Evolutionary conservation across 768 basidiomycete genomes (phyloP).

Genomic region (Cystobasidium onofrii): DNA sequence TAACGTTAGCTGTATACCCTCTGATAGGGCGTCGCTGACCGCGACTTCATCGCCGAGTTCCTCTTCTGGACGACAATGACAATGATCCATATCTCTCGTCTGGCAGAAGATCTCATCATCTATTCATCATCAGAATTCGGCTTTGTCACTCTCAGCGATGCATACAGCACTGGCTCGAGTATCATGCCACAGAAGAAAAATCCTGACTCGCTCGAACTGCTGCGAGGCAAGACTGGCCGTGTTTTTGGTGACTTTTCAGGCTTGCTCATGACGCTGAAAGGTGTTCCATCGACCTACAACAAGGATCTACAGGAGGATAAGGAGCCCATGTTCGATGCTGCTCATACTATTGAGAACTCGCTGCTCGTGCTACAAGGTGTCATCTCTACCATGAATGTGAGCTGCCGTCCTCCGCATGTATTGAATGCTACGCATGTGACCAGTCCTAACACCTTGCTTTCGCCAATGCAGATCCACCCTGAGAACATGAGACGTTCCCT

Average conservation of each 20-base stretch:
- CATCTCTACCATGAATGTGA: conserved; percentile 74
- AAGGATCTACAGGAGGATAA: conserved; percentile 99
- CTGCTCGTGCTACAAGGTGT: conserved; percentile 92
- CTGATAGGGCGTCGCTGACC: conserved; percentile 83
- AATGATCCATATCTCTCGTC: conserved; percentile 85
- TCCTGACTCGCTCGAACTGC: conserved; percentile 86
- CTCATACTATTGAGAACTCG: conserved; percentile 78
- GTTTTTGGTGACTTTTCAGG: conserved; percentile 96
- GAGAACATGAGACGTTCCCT: conserved; percentile 82
- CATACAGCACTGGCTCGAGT: conserved; percentile 97
- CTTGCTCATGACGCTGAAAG: conserved; percentile 94
- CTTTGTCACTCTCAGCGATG: conserved; percentile 90
- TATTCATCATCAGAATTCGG: conserved; percentile 97
- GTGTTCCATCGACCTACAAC: conserved; percentile 96
- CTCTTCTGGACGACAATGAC: conserved; percentile 89
- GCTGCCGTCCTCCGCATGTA: conserved; percentile 39
- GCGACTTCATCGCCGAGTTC: conserved; percentile 95
- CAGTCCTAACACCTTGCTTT: not conserved
- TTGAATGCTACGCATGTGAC: too few species aligned
- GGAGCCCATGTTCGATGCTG: conserved; percentile 88
- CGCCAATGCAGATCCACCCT: conserved; percentile 60
- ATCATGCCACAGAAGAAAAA: conserved; percentile 99
- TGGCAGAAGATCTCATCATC: conserved; percentile 92
- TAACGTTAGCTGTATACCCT: too few species aligned
- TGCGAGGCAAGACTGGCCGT: conserved; percentile 90